These are phyloP conservation scores for Acrocalymma vagum DNA, from an alignment of 2,329 filamentous ascomycete genomes.

Conservation along the genomic window DNA sequence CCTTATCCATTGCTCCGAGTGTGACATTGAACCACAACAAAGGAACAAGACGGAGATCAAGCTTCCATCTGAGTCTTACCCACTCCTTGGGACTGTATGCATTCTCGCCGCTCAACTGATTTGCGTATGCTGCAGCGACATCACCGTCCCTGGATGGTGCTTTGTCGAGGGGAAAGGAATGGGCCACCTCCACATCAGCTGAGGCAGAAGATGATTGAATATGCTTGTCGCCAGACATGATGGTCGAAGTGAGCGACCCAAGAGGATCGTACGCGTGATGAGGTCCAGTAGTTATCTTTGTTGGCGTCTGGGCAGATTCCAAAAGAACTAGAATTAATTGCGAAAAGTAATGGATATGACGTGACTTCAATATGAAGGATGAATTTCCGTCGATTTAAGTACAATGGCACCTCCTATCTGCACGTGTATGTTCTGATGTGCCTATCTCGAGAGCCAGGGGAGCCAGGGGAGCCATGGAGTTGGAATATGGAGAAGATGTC, in stretches of 20 bases:
- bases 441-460: no score
- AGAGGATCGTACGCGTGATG: no score
- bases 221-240: constrained; percentile 7
- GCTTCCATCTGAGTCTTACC: constrained; percentile 49
- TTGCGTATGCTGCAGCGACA: constrained; percentile 38
- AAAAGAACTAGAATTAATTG: no score
- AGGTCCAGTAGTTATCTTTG: no score
- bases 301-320: no score
- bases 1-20: constrained; percentile 27
- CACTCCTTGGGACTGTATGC: constrained; percentile 31
- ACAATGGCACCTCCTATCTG: no score
- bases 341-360: no score
- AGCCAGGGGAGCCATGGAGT: no score
- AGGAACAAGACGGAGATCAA: constrained; percentile 53
- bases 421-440: no score
- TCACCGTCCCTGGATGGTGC: constrained; percentile 17
- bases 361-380: no score
- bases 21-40: constrained; percentile 47
- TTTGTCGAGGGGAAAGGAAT: constrained; percentile 12
- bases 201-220: constrained; percentile 5
- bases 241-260: not conserved
- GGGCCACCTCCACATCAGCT: constrained; percentile 9
- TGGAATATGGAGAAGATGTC: no score
- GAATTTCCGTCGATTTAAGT: no score
- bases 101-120: constrained; percentile 33